Conservation (phyloP, 179 eudicot genomes). For the Gypsophila paniculata region DNA sequence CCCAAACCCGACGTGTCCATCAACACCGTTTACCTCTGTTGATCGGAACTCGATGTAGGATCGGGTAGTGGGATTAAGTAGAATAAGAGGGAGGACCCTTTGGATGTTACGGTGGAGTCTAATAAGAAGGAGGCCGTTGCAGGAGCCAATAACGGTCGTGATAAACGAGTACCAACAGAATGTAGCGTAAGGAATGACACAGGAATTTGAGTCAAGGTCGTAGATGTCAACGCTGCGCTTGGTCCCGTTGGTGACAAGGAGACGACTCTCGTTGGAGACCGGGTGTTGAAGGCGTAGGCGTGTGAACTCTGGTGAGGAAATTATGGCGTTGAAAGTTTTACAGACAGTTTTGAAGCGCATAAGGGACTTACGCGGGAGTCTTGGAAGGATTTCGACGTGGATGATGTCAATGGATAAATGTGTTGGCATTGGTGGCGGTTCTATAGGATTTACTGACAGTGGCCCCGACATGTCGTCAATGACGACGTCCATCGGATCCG, state of each 20-base stretch:
- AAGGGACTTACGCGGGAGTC: conserved; percentile 11
- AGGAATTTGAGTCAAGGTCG: not conserved
- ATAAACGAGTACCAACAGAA: not conserved
- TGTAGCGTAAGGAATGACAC: not conserved
- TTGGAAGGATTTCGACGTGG: conserved; percentile 5
- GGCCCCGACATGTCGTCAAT: not conserved
- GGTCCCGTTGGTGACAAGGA: not conserved
- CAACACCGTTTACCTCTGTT: too few species aligned
- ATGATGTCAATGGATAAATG: not conserved
- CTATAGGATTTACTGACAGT: not conserved
- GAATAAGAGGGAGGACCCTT: too few species aligned
- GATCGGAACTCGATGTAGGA: not conserved
- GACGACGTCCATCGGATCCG: not conserved
- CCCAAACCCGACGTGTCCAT: conserved; percentile 9
- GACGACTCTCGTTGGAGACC: not conserved
- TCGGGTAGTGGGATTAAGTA: conserved; percentile 4
- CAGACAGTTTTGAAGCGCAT: not conserved
- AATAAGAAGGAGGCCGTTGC: too few species aligned
- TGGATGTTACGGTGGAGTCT: too few species aligned
- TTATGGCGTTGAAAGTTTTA: too few species aligned
- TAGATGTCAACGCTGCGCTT: not conserved
- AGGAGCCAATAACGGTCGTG: too few species aligned
- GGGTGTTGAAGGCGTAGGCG: conserved; percentile 1
- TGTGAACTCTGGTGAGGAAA: conserved; percentile 11
- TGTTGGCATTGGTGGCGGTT: not conserved